Evolutionary conservation across 305 asterid genomes (phyloP), one percentile per base, ranked within the genome.

Genomic region (Rubia occidens): DNA sequence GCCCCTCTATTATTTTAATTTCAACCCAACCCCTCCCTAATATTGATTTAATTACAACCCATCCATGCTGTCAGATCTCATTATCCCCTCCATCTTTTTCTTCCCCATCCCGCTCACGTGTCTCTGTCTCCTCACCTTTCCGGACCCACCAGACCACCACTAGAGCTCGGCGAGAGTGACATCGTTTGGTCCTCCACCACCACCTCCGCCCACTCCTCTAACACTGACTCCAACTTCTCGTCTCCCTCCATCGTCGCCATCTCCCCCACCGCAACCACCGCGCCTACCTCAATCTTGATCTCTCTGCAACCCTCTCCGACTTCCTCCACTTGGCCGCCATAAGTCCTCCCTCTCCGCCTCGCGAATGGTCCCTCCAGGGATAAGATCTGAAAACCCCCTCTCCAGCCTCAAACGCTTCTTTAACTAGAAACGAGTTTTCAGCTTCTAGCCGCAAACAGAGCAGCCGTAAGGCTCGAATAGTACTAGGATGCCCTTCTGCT

Each of bases 371-470:
- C 76, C 84, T 0, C 69, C 70, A 53, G 74, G 72, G 37, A 39
- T 59, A 56, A 72, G 85, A 62, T 54, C 78, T 58, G 86, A 80
- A 74, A 85, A 75, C 84, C 90, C 97, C 79, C 95, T 75, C 84
- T 88, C 94, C 67, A 84, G 93, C 45, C 80, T 76, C 68, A 92
- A 92, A 79, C 90, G 97, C 85, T 90, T 92, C 82, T 82, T 90
- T 67, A 92, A 73, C 69, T 88, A 96, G 77, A 87, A 29, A 9
- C 86, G 64, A 24, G 96, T 88, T 68, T 81, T 87, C 29, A 85
- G 88, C 62, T 92, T 92, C 63, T 97, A 47, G 5, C 98, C 97
- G 66, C 98, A 92, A 1, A 92, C 97, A 51, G 96, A 83, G 75
- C 98, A 92, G 17, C 80, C 24, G 76, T 90, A 87, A 3, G 87